A percentile compares a stretch with the other conserved stretches of the same genome.
These are phyloP conservation scores for Thielaviopsis musarum DNA, from an alignment of 2,329 filamentous ascomycete species.

Conservation along the genomic window DNA sequence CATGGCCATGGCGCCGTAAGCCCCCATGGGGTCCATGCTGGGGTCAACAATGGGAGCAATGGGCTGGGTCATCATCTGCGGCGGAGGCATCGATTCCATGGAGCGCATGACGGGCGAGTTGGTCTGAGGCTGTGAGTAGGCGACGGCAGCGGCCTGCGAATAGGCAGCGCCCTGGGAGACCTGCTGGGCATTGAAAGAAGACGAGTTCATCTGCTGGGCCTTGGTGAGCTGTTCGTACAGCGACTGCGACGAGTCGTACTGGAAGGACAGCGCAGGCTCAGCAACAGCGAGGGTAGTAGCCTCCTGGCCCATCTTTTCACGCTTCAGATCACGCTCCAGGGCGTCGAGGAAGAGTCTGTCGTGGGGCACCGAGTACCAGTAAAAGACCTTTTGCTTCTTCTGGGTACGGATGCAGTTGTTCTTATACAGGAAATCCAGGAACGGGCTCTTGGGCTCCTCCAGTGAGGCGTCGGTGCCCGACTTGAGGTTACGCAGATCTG, in stretches of 20 bases:
- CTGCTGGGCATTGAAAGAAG: conserved; percentile 76
- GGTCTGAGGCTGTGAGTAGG: conserved; percentile 59
- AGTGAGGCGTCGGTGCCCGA: conserved; percentile 95
- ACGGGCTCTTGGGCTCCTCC: conserved; percentile 96
- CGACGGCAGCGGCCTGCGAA: conserved; percentile 1
- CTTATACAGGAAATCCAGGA: conserved; percentile 98
- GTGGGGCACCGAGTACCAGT: conserved; percentile 99
- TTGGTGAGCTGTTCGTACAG: conserved; percentile 99
- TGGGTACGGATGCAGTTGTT: conserved; percentile 99
- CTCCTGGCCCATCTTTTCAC: conserved; percentile 98
- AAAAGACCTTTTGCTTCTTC: conserved; percentile 99
- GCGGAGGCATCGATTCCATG: conserved; percentile 87
- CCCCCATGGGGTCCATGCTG: conserved; percentile 55
- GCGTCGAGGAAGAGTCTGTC: conserved; percentile 95
- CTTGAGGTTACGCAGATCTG: conserved; percentile 93
- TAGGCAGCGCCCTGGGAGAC: conserved; percentile 15
- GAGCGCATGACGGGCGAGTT: conserved; percentile 79
- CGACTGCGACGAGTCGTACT: conserved; percentile 97
- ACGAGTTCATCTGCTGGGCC: conserved; percentile 95
- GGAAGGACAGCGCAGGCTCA: conserved; percentile 93
- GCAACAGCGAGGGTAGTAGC: conserved; percentile 91
- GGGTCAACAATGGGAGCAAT: conserved; percentile 38
- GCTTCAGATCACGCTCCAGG: conserved; percentile 89
- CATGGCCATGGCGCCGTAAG: conserved; percentile 55
- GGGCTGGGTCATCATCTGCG: conserved; percentile 54